Conservation (phyloP, 495 filamentous ascomycete species). For the Penicillium angulare region DNA sequence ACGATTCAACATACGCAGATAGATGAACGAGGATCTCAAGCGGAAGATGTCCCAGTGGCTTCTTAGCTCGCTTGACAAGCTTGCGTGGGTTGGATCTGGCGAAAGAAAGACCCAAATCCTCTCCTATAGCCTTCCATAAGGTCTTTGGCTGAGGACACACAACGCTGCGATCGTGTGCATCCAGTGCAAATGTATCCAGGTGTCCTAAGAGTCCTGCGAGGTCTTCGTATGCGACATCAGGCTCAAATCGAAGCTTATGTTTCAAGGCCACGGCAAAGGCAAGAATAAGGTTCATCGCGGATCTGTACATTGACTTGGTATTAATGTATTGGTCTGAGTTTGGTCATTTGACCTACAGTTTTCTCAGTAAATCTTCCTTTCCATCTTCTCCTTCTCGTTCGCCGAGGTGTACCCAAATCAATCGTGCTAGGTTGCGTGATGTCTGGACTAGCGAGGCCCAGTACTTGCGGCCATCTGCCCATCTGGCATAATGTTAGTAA, state of each 20-base stretch:
- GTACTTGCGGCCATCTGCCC: conserved; percentile 70
- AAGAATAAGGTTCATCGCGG: conserved; percentile 77
- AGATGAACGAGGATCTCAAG: conserved; percentile 76
- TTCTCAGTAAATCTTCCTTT: conserved; percentile 70
- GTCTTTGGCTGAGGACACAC: conserved; percentile 46
- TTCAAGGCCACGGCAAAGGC: conserved; percentile 77
- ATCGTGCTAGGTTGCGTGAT: conserved; percentile 70
- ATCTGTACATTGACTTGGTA: conserved; percentile 41
- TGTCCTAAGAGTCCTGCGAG: conserved; percentile 47
- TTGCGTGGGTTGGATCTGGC: conserved; percentile 73
- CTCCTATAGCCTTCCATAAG: conserved; percentile 59
- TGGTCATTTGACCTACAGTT: conserved; percentile 46
- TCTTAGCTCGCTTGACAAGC: conserved; percentile 61
- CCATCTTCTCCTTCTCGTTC: conserved; percentile 62
- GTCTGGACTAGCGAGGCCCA: conserved; percentile 73
- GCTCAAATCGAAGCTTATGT: conserved; percentile 86
- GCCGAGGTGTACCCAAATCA: conserved; percentile 73
- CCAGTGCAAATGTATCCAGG: conserved; percentile 60
- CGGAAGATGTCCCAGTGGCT: conserved; percentile 70
- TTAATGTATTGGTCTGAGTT: conserved; percentile 1
- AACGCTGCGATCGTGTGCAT: conserved; percentile 54
- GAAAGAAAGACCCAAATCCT: conserved; percentile 69
- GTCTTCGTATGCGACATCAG: conserved; percentile 71
- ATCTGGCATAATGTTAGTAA: conserved; percentile 33
- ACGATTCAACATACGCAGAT: conserved; percentile 61